Conservation (phyloP, 2,329 filamentous ascomycete genomes). For the Penicillium sp. region DNA sequence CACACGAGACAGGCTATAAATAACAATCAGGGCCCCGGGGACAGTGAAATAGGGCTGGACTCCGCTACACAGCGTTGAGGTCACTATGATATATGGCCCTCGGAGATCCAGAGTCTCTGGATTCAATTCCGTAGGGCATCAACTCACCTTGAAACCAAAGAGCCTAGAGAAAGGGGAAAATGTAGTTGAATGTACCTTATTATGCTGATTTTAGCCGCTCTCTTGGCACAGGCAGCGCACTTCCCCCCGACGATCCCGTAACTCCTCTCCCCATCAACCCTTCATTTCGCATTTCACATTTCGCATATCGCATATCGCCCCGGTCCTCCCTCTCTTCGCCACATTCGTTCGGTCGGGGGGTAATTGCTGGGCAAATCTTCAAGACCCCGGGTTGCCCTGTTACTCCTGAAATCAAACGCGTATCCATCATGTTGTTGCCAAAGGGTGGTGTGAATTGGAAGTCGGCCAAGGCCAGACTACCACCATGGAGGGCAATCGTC, state of each 20-base stretch:
- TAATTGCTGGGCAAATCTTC: slow-evolving; percentile 22
- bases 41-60: background rate
- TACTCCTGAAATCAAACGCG: slow-evolving; percentile 18
- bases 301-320: background rate
- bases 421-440: slow-evolving; percentile 74
- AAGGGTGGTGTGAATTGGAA: slow-evolving; percentile 94
- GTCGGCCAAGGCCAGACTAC: slow-evolving; percentile 76
- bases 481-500: slow-evolving; percentile 72
- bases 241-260: slow-evolving; percentile 22
- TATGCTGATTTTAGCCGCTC: slow-evolving; percentile 10
- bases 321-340: slow-evolving; percentile 17
- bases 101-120: background rate
- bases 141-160: background rate
- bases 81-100: background rate
- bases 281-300: slow-evolving; percentile 1
- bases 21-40: background rate
- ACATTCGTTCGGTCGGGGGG: slow-evolving; percentile 31
- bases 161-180: background rate
- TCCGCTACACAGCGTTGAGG: background rate
- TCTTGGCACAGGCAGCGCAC: slow-evolving; percentile 17
- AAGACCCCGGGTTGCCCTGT: slow-evolving; percentile 20
- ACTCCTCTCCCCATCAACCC: slow-evolving; percentile 18
- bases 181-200: background rate
- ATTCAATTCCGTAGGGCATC: background rate
- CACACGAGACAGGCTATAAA: slow-evolving; percentile 7